Conservation (phyloP, 2,329 filamentous ascomycete species). For the Aphanocladium album region DNA sequence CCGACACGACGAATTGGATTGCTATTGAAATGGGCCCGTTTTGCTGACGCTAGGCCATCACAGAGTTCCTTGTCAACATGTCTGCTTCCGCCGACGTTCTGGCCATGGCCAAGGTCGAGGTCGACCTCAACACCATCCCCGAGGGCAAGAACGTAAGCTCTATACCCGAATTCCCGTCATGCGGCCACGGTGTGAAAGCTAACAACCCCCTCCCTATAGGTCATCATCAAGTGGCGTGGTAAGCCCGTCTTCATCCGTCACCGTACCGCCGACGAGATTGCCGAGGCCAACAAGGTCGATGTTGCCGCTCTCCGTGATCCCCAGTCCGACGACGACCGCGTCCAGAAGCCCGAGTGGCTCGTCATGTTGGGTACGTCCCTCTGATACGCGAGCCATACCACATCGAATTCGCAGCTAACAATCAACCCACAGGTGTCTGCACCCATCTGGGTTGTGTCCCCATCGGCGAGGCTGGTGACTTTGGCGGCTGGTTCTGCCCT, state of each 20-base stretch:
- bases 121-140: constrained; percentile 85
- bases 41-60: constrained; percentile 22
- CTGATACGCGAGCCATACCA: background rate
- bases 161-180: background rate
- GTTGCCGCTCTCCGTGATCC: constrained; percentile 83
- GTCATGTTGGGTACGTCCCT: constrained; percentile 80
- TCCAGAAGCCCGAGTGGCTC: constrained; percentile 98
- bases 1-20: background rate
- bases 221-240: constrained; percentile 99
- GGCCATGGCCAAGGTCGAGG: constrained; percentile 99
- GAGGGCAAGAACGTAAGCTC: constrained; percentile 96
- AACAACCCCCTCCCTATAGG: constrained; percentile 40
- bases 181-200: background rate
- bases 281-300: constrained; percentile 86
- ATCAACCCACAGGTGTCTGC: constrained; percentile 71
- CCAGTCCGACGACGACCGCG: constrained; percentile 83
- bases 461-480: constrained; percentile 98
- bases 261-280: constrained; percentile 88
- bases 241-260: constrained; percentile 99
- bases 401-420: constrained; percentile 18
- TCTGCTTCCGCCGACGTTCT: constrained; percentile 96
- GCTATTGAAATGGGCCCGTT: constrained; percentile 9
- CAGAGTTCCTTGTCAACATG: constrained; percentile 99
- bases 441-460: constrained; percentile 98
- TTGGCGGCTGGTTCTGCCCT: constrained; percentile 98